Base-by-base conservation (phyloP, 192 early-diverging fungal species). In the Spizellomyces sp. region DNA sequence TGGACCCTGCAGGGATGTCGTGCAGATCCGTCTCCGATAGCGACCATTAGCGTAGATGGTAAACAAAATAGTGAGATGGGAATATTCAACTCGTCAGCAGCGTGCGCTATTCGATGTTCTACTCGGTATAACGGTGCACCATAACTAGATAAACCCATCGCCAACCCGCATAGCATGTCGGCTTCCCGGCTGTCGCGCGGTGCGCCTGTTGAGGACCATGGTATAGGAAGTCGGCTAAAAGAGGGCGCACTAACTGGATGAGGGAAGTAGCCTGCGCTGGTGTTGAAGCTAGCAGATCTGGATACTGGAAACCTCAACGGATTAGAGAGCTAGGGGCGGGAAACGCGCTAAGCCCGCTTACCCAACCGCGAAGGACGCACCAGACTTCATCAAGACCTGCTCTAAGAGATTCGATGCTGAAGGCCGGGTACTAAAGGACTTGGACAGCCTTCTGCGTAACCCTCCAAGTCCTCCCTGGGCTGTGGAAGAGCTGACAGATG, bases 81-180 rank as follows among this genome's bases (percentile, higher is more conserved):
- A 9, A 76, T 10, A 6, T 54, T 69, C 6, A 76, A 52, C n/a
- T 69, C 68, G 44, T 61, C 69, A 5, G 75, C 75, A 5, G 75
- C 75, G 21, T 70, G 43, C 5, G 68, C 15, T 12, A 76, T 47
- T 4, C 75, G 62, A 42, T 70, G 68, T 46, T 76, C 75, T 12
- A 76, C 75, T 14, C 75, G 45, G 45, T 76, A 76, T 14, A 71
- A 45, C 10, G 75, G 75, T 15, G 75, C 75, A 15, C 75, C 75
- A 45, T 66, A 70, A 14, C 57, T 22, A 2, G 67, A 62, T 8
- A 76, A 65, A 0, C 61, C 75, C 1, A 66, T 14, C 4, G 75
- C 75, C 9, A 76, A 54, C 43, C 66, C 73, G 36, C 43, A 62
- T 6, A 75, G 66, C 73, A 75, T 60, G 41, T 75, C 66, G 1